Base-by-base conservation (phyloP, 371 early-diverging fungal genomes). In the Rhizopus arrhizus region DNA sequence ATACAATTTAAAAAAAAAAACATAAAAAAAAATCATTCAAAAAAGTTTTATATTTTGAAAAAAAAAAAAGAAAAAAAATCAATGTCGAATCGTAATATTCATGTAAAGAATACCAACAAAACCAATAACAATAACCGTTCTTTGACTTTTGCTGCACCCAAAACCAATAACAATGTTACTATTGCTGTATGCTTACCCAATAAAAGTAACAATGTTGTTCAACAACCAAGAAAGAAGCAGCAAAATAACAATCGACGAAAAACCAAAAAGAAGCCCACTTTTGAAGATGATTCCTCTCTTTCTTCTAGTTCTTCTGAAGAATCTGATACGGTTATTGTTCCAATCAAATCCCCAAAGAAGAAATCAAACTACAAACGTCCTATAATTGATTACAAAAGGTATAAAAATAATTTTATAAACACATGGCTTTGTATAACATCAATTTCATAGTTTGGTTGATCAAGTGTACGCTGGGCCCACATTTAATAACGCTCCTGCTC, bases 401-500 rank as follows among this genome's bases (percentile, higher is more conserved):
- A 61, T 31, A 36, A 11, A 36, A 9, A 36, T 36, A 36, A 9
- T 22, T 22, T 22, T 22, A 22, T 9, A 36, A 36, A 36, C 36
- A 36, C 36, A 36, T 49, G 22, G 9, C 22, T 36, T 34, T 31
- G 40, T n/a, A 42, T 29, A 0, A 52, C 50, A 11, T 4, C 11
- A 36, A 36, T 9, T 36, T 7, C 22, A 28, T 59, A 68, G 60
- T 57, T 45, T 53, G 49, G 61, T 47, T 57, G 69, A 68, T 42
- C 75, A 71, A 62, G 75, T 85, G 32, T 91, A 90, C 63, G 91
- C 91, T 46, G 92, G 92, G 38, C 89, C 92, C 11, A 87, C 85
- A 41, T 91, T 91, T 64, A 89, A 88, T 62, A 91, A 90, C 74
- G 85, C 92, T 22, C 92, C 92, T 53, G 86, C 88, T 15, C 87